Percentiles rank a stretch among this genome's conserved stretches.
phyloP scores from a whole-genome alignment of 345 rosid species.

The Citrus cavaleriei region DNA sequence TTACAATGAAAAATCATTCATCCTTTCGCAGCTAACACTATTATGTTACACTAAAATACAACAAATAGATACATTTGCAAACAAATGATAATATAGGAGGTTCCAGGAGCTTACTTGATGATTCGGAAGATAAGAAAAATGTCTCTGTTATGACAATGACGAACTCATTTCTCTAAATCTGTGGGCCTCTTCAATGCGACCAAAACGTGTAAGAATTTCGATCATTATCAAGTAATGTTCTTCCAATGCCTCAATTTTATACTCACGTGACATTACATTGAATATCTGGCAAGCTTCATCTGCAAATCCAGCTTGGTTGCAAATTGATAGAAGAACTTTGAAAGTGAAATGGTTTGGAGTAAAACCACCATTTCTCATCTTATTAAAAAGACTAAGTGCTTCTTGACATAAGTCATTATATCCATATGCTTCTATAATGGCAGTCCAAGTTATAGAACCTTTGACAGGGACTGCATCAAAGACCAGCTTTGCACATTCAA shows the following conservation, averaged over 20 bases:
- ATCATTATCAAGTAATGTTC: conserved; percentile 39
- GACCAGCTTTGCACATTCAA: conserved; percentile 42
- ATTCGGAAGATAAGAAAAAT: not conserved
- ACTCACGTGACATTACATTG: conserved; percentile 41
- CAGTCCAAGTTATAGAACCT: conserved; percentile 81
- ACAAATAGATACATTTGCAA: not conserved
- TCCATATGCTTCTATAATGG: conserved; percentile 69
- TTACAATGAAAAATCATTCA: not conserved
- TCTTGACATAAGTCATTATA: conserved; percentile 35
- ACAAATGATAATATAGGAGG: not conserved
- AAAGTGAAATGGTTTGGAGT: conserved; percentile 68
- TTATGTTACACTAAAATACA: not conserved
- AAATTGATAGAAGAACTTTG: conserved; percentile 52
- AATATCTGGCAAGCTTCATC: conserved; percentile 62
- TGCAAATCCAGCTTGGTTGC: conserved; percentile 63
- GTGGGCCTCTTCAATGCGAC: conserved; percentile 40
- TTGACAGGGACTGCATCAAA: conserved; percentile 54
- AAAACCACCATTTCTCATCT: conserved; percentile 58
- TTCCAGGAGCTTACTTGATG: not conserved
- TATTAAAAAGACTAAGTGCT: conserved; percentile 51
- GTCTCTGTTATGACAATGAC: conserved; percentile 5
- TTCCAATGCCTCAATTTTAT: conserved; percentile 42
- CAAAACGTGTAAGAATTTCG: conserved; percentile 41
- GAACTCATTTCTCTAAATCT: conserved; percentile 35
- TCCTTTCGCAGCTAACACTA: not conserved